A percentile compares a stretch with the other conserved stretches of the same genome.
These are phyloP conservation scores for Patellifolia procumbens DNA, from an alignment of 179 eudicot genomes.

Conservation along the genomic window DNA sequence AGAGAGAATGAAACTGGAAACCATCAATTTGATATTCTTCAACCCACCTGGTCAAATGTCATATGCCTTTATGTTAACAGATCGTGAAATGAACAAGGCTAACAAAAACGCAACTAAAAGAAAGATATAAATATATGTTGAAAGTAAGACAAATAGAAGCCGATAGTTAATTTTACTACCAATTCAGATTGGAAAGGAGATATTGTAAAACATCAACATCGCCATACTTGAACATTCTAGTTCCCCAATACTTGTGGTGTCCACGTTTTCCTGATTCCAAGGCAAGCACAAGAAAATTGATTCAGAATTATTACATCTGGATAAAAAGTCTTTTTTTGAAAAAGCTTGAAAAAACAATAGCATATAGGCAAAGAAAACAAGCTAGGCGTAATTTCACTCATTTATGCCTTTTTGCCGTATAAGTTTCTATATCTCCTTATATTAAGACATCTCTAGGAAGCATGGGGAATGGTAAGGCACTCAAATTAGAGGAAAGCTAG, in stretches of 20 bases:
- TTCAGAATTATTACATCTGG: not conserved
- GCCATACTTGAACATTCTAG: constrained; percentile 97
- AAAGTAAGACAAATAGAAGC: not conserved
- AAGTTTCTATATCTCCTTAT: not conserved
- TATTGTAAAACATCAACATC: constrained; percentile 90
- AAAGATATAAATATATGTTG: not conserved
- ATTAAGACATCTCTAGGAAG: not conserved
- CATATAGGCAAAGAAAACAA: not conserved
- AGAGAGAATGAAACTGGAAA: constrained; percentile 88
- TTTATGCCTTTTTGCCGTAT: not conserved
- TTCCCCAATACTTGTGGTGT: constrained; percentile 96
- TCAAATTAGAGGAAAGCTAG: not conserved
- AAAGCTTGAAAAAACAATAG: not conserved
- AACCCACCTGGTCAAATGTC: constrained; percentile 79
- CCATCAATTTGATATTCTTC: constrained; percentile 93
- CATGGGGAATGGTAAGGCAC: not conserved
- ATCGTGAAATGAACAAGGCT: not conserved
- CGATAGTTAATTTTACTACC: constrained; percentile 45
- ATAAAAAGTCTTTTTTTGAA: not conserved
- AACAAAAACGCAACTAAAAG: constrained; percentile 1
- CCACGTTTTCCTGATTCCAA: constrained; percentile 81
- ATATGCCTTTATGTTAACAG: constrained; percentile 3
- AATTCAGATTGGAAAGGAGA: constrained; percentile 91
- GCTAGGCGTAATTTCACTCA: not conserved
- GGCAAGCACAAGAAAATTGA: constrained; percentile 14